Conservation (phyloP, 2,329 filamentous ascomycete genomes). For the Berkeleyomyces rouxiae region DNA sequence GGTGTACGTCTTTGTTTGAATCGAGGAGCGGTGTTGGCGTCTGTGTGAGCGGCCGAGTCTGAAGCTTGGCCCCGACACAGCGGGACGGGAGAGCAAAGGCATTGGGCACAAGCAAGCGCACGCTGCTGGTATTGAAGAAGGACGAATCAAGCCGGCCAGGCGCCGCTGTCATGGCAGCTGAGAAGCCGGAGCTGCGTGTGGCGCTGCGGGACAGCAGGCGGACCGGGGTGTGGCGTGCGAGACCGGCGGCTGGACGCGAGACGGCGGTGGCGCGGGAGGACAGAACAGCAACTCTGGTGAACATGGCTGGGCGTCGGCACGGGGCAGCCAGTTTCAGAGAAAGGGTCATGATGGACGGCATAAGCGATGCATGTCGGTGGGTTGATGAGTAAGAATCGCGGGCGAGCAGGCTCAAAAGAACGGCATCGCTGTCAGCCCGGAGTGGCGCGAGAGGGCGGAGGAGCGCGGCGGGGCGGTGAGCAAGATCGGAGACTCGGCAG, state of each 20-base stretch:
- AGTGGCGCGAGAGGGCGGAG: background rate
- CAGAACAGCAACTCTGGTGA: slow-evolving; percentile 1
- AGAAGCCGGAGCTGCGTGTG: background rate
- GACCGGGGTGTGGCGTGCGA: background rate
- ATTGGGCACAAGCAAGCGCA: slow-evolving; percentile 8
- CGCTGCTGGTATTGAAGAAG: slow-evolving; percentile 11
- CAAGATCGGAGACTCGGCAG: background rate
- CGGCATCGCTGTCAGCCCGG: background rate
- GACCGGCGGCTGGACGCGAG: background rate
- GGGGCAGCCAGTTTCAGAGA: slow-evolving; percentile 11
- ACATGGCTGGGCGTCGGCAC: slow-evolving; percentile 2
- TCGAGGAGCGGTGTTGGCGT: background rate
- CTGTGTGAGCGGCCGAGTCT: slow-evolving; percentile 5
- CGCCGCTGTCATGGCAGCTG: background rate
- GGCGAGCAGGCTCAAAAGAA: background rate
- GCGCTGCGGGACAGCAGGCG: background rate
- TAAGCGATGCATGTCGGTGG: slow-evolving; percentile 11
- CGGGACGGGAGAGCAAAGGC: slow-evolving; percentile 6
- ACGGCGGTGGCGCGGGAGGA: background rate
- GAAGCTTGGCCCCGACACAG: background rate
- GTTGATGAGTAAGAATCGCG: background rate
- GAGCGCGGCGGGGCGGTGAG: background rate
- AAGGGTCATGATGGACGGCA: slow-evolving; percentile 11
- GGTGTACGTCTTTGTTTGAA: background rate
- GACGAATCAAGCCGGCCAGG: slow-evolving; percentile 1